Conservation (phyloP, 192 early-diverging fungal genomes). For the Podila epigama region DNA sequence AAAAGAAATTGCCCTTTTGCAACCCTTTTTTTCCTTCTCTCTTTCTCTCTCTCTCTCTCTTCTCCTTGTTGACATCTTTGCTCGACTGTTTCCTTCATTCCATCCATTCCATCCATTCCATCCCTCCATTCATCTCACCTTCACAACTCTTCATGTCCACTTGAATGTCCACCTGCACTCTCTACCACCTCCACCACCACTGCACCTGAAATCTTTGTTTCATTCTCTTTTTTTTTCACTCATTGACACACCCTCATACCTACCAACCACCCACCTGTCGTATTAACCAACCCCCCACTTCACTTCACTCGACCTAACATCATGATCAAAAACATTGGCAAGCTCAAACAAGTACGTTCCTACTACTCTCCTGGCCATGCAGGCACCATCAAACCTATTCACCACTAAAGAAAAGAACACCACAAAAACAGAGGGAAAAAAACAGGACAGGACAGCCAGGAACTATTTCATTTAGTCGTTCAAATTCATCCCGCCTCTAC, state of each 20-base stretch:
- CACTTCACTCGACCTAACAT: background rate
- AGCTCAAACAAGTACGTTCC: constrained; percentile 45
- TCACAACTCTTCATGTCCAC: no score
- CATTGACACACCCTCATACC: background rate
- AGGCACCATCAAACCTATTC: background rate
- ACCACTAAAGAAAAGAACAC: no score
- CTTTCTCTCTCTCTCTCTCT: background rate
- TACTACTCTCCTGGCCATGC: background rate
- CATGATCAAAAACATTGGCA: constrained; percentile 50
- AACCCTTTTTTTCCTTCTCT: background rate
- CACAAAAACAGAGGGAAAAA: no score
- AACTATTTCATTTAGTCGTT: no score
- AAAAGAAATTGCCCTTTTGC: no score
- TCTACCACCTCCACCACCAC: background rate
- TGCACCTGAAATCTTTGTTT: background rate
- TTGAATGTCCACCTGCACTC: no score
- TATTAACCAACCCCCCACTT: background rate
- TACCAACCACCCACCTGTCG: background rate
- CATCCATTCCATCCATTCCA: background rate
- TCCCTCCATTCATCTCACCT: background rate
- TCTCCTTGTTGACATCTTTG: background rate
- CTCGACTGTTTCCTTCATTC: background rate
- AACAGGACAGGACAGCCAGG: no score
- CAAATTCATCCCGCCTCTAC: background rate
- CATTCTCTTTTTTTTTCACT: background rate